These are phyloP conservation scores for Ophiostoma himal-ulmi DNA, from an alignment of 2,329 filamentous ascomycete genomes.

Conservation along the genomic window DNA sequence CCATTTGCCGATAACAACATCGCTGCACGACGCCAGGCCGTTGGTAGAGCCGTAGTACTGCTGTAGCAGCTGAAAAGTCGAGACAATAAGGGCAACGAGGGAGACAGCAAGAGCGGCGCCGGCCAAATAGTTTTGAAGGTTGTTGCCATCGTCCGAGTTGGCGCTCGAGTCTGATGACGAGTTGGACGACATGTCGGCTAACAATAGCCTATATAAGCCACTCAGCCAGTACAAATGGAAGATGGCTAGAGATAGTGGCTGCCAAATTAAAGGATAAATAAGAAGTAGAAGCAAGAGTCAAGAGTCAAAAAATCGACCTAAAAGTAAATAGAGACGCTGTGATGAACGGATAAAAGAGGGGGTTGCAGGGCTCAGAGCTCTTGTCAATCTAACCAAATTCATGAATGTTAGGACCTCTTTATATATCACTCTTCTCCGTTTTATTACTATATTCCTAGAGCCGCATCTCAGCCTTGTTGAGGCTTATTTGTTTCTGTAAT, in stretches of 20 bases:
- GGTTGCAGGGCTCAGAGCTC: background rate
- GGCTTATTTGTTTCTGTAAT: background rate
- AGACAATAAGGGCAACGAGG: slow-evolving; percentile 42
- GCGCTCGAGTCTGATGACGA: background rate
- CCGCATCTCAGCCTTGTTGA: background rate
- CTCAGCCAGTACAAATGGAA: background rate
- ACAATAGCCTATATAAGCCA: background rate
- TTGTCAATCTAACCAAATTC: slow-evolving; percentile 52
- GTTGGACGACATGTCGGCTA: slow-evolving; percentile 13
- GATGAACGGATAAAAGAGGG: background rate
- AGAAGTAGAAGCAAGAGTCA: background rate
- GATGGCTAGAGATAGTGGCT: background rate
- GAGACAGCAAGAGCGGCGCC: slow-evolving; percentile 43
- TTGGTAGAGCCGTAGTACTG: slow-evolving; percentile 46
- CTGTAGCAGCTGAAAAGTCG: slow-evolving; percentile 44
- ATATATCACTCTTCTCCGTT: background rate
- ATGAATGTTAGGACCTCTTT: background rate
- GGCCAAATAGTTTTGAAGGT: slow-evolving; percentile 36
- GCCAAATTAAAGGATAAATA: background rate
- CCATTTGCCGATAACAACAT: slow-evolving; percentile 46
- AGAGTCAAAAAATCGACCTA: background rate
- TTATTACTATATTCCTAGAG: background rate
- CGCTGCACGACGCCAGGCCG: slow-evolving; percentile 44
- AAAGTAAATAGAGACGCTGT: background rate
- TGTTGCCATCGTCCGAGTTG: background rate